phyloP scores from a whole-genome alignment of 257 asterid genomes.

The Gardenia jasminoides region DNA sequence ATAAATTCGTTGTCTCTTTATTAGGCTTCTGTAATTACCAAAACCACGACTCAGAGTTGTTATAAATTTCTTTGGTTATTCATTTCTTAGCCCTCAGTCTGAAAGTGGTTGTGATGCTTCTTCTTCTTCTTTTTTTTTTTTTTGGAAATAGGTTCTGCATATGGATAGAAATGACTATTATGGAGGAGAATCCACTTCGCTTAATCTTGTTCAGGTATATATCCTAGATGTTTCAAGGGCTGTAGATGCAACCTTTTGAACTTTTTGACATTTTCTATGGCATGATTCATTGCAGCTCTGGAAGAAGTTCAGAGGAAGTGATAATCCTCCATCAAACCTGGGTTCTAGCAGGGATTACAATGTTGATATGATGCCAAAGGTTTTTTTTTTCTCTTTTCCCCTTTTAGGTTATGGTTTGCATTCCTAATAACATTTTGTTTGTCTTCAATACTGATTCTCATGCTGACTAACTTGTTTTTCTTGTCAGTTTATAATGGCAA shows the following conservation, averaged over 20 bases:
- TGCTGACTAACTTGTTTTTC: not conserved
- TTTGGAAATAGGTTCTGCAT: constrained; percentile 43
- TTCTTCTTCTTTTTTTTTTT: not conserved
- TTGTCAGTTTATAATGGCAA: constrained; percentile 91
- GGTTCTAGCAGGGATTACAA: constrained; percentile 94
- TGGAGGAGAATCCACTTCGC: constrained; percentile 46
- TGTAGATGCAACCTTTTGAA: not conserved
- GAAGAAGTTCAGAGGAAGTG: constrained; percentile 93
- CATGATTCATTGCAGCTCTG: constrained; percentile 42
- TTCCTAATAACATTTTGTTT: not conserved
- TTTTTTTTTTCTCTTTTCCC: constrained; percentile 7
- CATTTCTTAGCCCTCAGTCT: not conserved
- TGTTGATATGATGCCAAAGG: constrained; percentile 99
- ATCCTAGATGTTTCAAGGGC: not conserved
- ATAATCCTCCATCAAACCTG: constrained; percentile 75
- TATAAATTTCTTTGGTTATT: not conserved
- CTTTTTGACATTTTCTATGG: not conserved
- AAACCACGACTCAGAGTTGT: not conserved
- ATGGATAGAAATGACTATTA: constrained; percentile 49
- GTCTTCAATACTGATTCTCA: not conserved
- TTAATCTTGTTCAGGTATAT: constrained; percentile 41
- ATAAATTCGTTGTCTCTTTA: not conserved
- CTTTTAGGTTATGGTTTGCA: not conserved
- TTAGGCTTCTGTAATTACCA: not conserved
- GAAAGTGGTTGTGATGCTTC: not conserved